Percentiles rank a stretch among this genome's conserved stretches.
Evolutionary conservation across 345 rosid genomes (phyloP).

Genomic region (Melaleuca alternifolia): DNA sequence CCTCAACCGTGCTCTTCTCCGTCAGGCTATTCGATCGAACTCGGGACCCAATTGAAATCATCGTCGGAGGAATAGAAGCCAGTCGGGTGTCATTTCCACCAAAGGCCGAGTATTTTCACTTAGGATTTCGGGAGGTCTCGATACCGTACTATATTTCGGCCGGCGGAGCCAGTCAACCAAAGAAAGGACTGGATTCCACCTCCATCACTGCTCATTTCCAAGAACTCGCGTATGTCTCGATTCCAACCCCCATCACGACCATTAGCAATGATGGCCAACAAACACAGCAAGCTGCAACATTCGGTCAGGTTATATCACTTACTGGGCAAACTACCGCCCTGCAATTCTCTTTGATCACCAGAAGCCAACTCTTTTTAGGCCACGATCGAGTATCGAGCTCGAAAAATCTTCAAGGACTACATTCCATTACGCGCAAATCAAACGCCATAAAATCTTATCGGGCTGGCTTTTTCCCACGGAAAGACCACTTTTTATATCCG

Average conservation of each 20-base stretch:
- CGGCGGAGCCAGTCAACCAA: not conserved
- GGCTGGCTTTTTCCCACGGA: too few relatives aligned
- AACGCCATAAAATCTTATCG: not conserved
- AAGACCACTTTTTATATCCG: too few relatives aligned
- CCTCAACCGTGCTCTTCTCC: not conserved
- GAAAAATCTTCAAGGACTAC: not conserved
- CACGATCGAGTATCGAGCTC: too few relatives aligned
- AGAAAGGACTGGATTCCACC: accelerated
- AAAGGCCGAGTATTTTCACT: not conserved
- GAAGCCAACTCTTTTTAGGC: not conserved
- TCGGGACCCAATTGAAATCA: not conserved
- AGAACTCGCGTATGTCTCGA: not conserved
- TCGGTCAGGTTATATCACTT: accelerated
- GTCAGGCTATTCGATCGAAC: not conserved
- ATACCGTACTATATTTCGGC: not conserved
- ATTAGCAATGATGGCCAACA: not conserved
- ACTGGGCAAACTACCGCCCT: not conserved
- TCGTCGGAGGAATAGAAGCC: not conserved
- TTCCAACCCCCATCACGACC: not conserved
- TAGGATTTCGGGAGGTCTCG: not conserved
- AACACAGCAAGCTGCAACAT: not conserved
- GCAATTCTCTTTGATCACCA: accelerated
- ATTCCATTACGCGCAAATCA: not conserved
- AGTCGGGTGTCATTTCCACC: not conserved
- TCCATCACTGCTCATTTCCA: not conserved